Conservation (phyloP, 192 early-diverging fungal genomes). For the Ramicandelaber brevisporus region DNA sequence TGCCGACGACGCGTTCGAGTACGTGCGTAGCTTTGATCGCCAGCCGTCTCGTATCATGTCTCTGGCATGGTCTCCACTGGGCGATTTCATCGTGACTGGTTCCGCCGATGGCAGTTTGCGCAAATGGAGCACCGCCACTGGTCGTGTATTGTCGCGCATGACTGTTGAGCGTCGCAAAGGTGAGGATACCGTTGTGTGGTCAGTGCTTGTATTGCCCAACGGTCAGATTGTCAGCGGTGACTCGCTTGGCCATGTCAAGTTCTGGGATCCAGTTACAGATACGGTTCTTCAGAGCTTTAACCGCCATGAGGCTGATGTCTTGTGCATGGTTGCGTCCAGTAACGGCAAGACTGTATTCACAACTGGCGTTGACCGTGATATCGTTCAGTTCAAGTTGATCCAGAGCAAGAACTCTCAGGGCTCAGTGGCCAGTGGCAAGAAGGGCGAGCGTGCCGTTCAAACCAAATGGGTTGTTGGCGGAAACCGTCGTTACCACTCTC, state of each 20-base stretch:
- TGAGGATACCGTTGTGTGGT: constrained; percentile 78
- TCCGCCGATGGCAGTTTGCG: constrained; percentile 58
- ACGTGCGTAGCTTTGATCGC: constrained; percentile 37
- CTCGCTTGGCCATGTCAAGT: constrained; percentile 69
- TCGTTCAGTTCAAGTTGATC: constrained; percentile 33
- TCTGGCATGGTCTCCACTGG: constrained; percentile 54
- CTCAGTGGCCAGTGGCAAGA: neutral
- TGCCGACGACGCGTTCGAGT: constrained; percentile 34
- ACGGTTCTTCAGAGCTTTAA: constrained; percentile 42
- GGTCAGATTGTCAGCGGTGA: constrained; percentile 72
- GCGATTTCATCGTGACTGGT: constrained; percentile 48
- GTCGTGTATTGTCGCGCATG: constrained; percentile 30
- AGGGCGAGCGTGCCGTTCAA: neutral
- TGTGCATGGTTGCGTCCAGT: constrained; percentile 41
- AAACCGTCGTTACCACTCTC: constrained; percentile 71
- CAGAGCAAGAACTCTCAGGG: constrained; percentile 7
- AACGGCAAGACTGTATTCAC: constrained; percentile 54
- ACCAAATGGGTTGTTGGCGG: constrained; percentile 57
- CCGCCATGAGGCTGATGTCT: constrained; percentile 66
- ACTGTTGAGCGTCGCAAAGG: constrained; percentile 41
- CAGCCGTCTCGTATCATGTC: constrained; percentile 47
- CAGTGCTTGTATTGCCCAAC: constrained; percentile 32
- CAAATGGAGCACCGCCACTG: constrained; percentile 30
- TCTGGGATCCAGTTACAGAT: constrained; percentile 52
- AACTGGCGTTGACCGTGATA: constrained; percentile 74